phyloP scores from a whole-genome alignment of 768 basidiomycete genomes.

The Dacryopinax primogenitus region DNA sequence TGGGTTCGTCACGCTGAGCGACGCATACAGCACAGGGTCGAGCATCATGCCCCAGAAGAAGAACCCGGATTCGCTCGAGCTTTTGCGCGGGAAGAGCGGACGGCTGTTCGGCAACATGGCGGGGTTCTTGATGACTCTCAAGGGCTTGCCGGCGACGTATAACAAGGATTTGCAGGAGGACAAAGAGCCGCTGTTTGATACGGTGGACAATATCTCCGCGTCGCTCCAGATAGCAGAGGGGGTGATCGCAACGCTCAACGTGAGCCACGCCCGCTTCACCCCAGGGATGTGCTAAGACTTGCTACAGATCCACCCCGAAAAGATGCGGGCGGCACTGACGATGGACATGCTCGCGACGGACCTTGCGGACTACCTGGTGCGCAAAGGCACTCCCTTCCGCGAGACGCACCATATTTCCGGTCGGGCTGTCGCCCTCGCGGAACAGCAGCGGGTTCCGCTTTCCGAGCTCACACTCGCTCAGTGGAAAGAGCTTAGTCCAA shows the following conservation, averaged over 20 bases:
- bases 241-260: slow-evolving; percentile 80
- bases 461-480: slow-evolving; percentile 69
- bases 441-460: slow-evolving; percentile 65
- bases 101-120: slow-evolving; percentile 94
- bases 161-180: slow-evolving; percentile 99
- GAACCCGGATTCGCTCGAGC: slow-evolving; percentile 91
- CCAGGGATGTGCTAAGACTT: neutral
- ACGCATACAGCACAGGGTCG: slow-evolving; percentile 97
- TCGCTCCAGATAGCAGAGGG: slow-evolving; percentile 89
- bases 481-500: slow-evolving; percentile 57
- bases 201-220: slow-evolving; percentile 77
- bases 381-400: slow-evolving; percentile 96
- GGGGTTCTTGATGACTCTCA: slow-evolving; percentile 93
- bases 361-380: slow-evolving; percentile 93
- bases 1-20: slow-evolving; percentile 87
- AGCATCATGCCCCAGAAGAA: slow-evolving; percentile 99
- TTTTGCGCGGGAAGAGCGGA: slow-evolving; percentile 89
- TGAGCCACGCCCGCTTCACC: slow-evolving; percentile 26
- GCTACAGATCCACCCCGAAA: slow-evolving; percentile 66
- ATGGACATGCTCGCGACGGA: slow-evolving; percentile 99
- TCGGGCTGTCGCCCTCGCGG: slow-evolving; percentile 87
- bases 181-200: slow-evolving; percentile 93
- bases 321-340: slow-evolving; percentile 81
- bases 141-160: slow-evolving; percentile 95
- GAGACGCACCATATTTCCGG: slow-evolving; percentile 98